These are phyloP conservation scores for Thuja plicata DNA, from an alignment of 83 land plant species.

Conservation along the genomic window DNA sequence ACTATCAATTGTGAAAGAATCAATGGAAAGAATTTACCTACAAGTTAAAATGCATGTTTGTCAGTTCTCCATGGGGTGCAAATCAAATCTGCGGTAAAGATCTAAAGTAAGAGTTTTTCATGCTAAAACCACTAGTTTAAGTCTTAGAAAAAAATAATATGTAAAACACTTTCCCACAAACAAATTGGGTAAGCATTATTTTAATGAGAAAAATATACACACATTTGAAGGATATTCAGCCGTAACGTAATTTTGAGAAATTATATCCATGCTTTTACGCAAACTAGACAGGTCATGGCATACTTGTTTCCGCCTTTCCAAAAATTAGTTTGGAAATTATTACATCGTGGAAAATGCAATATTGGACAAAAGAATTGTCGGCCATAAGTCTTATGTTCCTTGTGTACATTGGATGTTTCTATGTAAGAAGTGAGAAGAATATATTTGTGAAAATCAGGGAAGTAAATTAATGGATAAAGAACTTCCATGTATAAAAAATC, in stretches of 20 bases:
- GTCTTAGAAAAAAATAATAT: too few relatives aligned
- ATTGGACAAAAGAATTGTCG: neutral
- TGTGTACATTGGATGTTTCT: neutral
- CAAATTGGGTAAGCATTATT: too few relatives aligned
- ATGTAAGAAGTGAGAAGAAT: neutral
- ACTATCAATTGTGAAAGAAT: too few relatives aligned
- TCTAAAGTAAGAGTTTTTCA: too few relatives aligned
- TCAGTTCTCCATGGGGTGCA: too few relatives aligned
- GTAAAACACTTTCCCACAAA: too few relatives aligned
- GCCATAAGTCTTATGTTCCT: neutral
- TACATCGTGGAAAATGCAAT: neutral
- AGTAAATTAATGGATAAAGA: neutral
- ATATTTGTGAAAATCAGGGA: neutral
- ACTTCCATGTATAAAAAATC: neutral
- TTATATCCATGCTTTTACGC: neutral
- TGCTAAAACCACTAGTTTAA: too few relatives aligned
- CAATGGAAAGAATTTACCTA: too few relatives aligned
- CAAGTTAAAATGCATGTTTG: too few relatives aligned
- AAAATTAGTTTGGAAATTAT: neutral
- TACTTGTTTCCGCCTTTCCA: neutral
- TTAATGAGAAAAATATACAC: too few relatives aligned
- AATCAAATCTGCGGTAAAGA: too few relatives aligned
- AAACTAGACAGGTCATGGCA: neutral
- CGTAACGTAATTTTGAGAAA: neutral
- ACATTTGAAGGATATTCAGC: neutral